These are phyloP conservation scores for Chalciporus sphaerocephalus DNA, from an alignment of 768 basidiomycete species.

Conservation along the genomic window DNA sequence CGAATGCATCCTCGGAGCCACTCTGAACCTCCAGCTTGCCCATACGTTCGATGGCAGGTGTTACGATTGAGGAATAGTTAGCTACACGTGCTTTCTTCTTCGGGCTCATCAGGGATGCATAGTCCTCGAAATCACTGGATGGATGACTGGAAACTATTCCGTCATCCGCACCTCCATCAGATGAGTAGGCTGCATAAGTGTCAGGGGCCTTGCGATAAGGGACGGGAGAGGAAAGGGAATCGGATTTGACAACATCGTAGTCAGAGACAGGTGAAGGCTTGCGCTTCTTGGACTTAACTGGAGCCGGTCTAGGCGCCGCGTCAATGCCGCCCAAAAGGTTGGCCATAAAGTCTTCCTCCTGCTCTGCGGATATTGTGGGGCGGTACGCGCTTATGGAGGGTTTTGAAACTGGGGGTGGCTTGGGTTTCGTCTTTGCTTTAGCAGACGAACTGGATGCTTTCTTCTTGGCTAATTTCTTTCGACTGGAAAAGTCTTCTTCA, in stretches of 20 bases:
- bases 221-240: conserved; percentile 38
- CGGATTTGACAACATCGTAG: conserved; percentile 27
- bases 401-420: conserved; percentile 44
- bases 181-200: conserved; percentile 36
- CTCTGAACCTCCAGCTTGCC: conserved; percentile 57
- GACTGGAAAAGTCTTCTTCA: conserved; percentile 30
- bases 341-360: conserved; percentile 89
- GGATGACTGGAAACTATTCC: conserved; percentile 21
- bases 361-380: conserved; percentile 64
- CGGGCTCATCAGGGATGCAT: conserved; percentile 50
- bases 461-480: conserved; percentile 38
- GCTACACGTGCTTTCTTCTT: conserved; percentile 55
- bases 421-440: conserved; percentile 41
- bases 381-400: conserved; percentile 79
- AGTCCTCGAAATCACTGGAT: conserved; percentile 55
- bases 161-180: conserved; percentile 29
- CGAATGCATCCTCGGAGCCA: conserved; percentile 46
- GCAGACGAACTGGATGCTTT: conserved; percentile 12
- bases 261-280: conserved; percentile 54
- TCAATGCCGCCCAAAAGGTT: conserved; percentile 74
- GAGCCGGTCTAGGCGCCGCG: conserved; percentile 36
- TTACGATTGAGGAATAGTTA: conserved; percentile 40
- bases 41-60: conserved; percentile 56
- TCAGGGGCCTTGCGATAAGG: conserved; percentile 32
- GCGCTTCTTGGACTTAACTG: conserved; percentile 52